Conservation (phyloP, 352 stramenopile species). For the Phytophthora colocasiae region DNA sequence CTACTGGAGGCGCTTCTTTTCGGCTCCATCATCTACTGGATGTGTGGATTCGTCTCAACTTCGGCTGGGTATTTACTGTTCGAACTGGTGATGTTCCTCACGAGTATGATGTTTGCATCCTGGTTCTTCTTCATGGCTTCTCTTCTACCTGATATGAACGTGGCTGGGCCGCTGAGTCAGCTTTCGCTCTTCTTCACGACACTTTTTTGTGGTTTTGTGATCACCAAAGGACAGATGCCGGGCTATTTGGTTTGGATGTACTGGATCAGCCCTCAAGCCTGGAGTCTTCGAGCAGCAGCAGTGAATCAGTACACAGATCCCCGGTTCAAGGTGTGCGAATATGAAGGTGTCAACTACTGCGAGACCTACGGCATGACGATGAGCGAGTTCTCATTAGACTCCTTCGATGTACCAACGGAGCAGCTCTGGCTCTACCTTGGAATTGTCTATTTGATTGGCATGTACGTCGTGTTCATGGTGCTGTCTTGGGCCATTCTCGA, state of each 20-base stretch:
- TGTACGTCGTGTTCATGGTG: slow-evolving; percentile 43
- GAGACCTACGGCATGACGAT: slow-evolving; percentile 31
- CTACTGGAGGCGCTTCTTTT: slow-evolving; percentile 73
- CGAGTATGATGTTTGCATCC: slow-evolving; percentile 30
- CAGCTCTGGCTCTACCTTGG: slow-evolving; percentile 31
- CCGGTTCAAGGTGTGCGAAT: slow-evolving; percentile 28
- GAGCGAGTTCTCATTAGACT: slow-evolving; percentile 35
- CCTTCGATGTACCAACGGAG: slow-evolving; percentile 31
- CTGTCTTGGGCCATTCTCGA: slow-evolving; percentile 40
- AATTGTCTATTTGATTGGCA: slow-evolving; percentile 33
- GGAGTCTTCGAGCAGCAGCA: slow-evolving; percentile 35
- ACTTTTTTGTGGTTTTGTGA: slow-evolving; percentile 45
- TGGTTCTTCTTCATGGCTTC: slow-evolving; percentile 46
- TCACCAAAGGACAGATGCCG: slow-evolving; percentile 38
- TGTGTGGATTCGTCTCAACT: slow-evolving; percentile 65
- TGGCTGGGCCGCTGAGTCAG: slow-evolving; percentile 16
- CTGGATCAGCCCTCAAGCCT: slow-evolving; percentile 52
- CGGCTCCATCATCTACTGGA: slow-evolving; percentile 82
- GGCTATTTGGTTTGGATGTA: slow-evolving; percentile 52
- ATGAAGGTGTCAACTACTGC: slow-evolving; percentile 42
- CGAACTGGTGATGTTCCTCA: slow-evolving; percentile 57
- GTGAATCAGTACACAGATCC: slow-evolving; percentile 42
- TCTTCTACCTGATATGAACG: slow-evolving; percentile 24
- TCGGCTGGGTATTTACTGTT: slow-evolving; percentile 61
- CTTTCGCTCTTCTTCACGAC: slow-evolving; percentile 35